Conservation (phyloP, 192 early-diverging fungal genomes). For the Umbelopsis sp. region DNA sequence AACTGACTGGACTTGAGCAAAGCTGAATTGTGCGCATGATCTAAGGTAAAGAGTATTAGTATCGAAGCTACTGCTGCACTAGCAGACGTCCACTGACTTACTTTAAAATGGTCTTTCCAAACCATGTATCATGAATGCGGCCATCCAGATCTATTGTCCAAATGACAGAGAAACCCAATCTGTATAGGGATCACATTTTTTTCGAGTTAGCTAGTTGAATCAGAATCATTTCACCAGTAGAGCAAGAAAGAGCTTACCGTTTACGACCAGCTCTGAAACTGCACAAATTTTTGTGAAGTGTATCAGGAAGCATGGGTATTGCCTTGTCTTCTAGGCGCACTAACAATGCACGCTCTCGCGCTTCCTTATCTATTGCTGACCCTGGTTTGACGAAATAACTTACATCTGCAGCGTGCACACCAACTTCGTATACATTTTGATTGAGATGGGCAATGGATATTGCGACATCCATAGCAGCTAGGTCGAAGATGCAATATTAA, state of each 20-base stretch:
- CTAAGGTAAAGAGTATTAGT: not conserved
- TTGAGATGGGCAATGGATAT: constrained; percentile 59
- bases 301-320: constrained; percentile 91
- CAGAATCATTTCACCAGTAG: not conserved
- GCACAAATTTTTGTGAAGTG: constrained; percentile 92
- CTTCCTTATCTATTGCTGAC: constrained; percentile 91
- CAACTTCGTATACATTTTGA: constrained; percentile 71
- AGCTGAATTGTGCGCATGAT: constrained; percentile 19
- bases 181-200: not conserved
- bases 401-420: constrained; percentile 92
- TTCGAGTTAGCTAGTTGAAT: not conserved
- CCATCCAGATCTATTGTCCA: constrained; percentile 93
- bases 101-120: constrained; percentile 85
- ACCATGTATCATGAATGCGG: constrained; percentile 71
- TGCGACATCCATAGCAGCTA: constrained; percentile 67
- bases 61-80: not conserved
- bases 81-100: constrained; percentile 30
- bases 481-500: not conserved
- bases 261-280: constrained; percentile 89
- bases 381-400: constrained; percentile 90
- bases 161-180: constrained; percentile 90
- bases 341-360: constrained; percentile 82
- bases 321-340: constrained; percentile 93
- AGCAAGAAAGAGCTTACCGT: not conserved
- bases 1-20: constrained; percentile 12